These are phyloP conservation scores for Russula dissimulans DNA, from an alignment of 768 basidiomycete genomes.

Conservation along the genomic window DNA sequence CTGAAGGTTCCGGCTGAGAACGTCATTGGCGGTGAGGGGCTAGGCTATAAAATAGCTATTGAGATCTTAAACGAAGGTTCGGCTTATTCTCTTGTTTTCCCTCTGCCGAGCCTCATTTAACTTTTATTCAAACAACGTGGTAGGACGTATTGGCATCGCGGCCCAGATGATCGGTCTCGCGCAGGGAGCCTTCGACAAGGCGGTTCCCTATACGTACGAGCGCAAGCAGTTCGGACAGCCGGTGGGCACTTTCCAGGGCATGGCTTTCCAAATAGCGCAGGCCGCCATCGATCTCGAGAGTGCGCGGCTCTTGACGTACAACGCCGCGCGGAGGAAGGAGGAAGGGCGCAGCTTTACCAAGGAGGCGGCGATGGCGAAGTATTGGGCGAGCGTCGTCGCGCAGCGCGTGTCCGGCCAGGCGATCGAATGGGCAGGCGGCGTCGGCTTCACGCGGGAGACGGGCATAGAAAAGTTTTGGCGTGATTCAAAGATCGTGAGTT, in stretches of 20 bases:
- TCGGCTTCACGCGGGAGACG: constrained; percentile 88
- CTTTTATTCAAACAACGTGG: neutral
- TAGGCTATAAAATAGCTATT: constrained; percentile 96
- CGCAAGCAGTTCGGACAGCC: constrained; percentile 92
- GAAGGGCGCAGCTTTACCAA: constrained; percentile 78
- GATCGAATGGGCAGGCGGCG: constrained; percentile 94
- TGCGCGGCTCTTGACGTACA: constrained; percentile 89
- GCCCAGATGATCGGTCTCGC: constrained; percentile 98
- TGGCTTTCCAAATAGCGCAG: constrained; percentile 90
- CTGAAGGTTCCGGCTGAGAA: constrained; percentile 80
- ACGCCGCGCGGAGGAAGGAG: constrained; percentile 91
- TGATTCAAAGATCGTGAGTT: constrained; percentile 87
- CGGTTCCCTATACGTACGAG: constrained; percentile 91
- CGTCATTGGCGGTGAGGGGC: constrained; percentile 83
- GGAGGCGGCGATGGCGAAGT: constrained; percentile 98
- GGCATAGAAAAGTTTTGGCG: constrained; percentile 96
- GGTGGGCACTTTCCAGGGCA: constrained; percentile 90
- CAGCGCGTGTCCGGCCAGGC: constrained; percentile 80
- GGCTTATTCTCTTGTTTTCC: neutral
- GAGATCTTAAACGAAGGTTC: constrained; percentile 90
- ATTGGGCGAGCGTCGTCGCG: constrained; percentile 81
- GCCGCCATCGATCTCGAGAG: constrained; percentile 85
- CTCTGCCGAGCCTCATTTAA: neutral
- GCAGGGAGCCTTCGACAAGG: constrained; percentile 92
- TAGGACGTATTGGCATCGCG: constrained; percentile 91